phyloP scores from a whole-genome alignment of 148 eudicot species.

The Vaccinium myrtillus region DNA sequence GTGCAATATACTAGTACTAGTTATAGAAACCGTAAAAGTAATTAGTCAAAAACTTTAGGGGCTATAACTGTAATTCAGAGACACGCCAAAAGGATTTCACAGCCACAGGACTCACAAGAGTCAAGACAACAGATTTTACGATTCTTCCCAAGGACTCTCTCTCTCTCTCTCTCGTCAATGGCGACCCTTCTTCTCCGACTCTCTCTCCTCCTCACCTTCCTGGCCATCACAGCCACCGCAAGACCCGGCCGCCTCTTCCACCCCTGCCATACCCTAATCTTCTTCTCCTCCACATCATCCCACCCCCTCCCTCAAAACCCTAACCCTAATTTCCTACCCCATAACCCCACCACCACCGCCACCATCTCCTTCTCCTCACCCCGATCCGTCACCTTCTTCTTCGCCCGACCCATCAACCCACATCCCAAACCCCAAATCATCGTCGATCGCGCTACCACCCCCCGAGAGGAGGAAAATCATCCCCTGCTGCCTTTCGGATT shows the following conservation, averaged over 20 bases:
- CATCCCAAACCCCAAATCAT: slow-evolving; percentile 10
- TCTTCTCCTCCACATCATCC: slow-evolving; percentile 43
- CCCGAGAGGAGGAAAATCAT: neutral
- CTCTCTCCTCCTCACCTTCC: slow-evolving; percentile 25
- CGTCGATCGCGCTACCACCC: slow-evolving; percentile 13
- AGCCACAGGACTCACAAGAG: neutral
- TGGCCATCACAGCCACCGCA: slow-evolving; percentile 35
- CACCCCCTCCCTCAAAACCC: slow-evolving; percentile 8
- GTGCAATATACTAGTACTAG: neutral
- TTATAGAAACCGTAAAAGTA: neutral
- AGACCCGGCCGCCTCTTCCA: slow-evolving; percentile 36
- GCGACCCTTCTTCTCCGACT: slow-evolving; percentile 35
- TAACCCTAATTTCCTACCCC: slow-evolving; percentile 10
- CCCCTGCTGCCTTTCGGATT: slow-evolving; percentile 29
- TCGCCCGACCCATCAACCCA: slow-evolving; percentile 30
- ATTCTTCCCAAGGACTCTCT: neutral
- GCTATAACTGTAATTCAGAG: neutral
- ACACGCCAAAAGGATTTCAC: neutral
- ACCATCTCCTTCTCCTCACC: neutral
- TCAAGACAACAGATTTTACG: no score
- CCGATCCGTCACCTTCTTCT: slow-evolving; percentile 35
- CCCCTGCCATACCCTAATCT: slow-evolving; percentile 47
- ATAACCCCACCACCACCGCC: slow-evolving; percentile 23
- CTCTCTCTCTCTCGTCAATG: slow-evolving; percentile 27
- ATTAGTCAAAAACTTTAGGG: neutral